phyloP scores from a whole-genome alignment of 169 alveolate species.

The Theileria sp. region DNA sequence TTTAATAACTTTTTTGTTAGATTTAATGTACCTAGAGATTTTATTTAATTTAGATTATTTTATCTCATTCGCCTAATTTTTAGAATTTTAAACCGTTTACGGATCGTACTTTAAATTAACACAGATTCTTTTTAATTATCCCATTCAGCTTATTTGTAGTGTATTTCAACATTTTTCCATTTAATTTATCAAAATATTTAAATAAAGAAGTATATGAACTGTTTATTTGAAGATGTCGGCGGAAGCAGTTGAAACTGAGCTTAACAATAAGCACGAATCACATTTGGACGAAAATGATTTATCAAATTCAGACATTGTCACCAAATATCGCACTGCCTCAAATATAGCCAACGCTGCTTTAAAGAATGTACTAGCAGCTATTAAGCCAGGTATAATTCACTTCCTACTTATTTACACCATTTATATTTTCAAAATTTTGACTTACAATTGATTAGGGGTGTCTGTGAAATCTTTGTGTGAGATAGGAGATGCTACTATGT shows the following conservation, averaged over 20 bases:
- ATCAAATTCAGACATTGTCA: conserved; percentile 62
- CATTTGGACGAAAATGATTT: conserved; percentile 55
- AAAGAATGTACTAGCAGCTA: conserved; percentile 39
- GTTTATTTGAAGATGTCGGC: conserved; percentile 3
- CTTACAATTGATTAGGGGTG: conserved; percentile 25
- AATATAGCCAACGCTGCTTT: conserved; percentile 42
- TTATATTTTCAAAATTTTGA: neutral
- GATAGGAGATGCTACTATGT: conserved; percentile 39
- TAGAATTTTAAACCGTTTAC: neutral
- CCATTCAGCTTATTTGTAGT: neutral
- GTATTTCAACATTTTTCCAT: neutral
- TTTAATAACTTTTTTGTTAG: neutral
- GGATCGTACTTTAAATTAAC: neutral
- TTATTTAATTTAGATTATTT: neutral
- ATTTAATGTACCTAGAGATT: neutral
- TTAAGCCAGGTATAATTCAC: conserved; percentile 29
- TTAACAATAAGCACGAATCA: neutral
- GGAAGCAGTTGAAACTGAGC: conserved; percentile 3
- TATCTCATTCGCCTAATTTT: neutral
- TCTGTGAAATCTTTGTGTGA: conserved; percentile 52
- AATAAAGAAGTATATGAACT: neutral
- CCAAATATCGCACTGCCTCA: conserved; percentile 69
- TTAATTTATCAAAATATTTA: too few species aligned
- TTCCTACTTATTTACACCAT: neutral
- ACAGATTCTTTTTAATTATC: neutral